phyloP scores from a whole-genome alignment of 768 basidiomycete species.

The Psilocybe cubensis region DNA sequence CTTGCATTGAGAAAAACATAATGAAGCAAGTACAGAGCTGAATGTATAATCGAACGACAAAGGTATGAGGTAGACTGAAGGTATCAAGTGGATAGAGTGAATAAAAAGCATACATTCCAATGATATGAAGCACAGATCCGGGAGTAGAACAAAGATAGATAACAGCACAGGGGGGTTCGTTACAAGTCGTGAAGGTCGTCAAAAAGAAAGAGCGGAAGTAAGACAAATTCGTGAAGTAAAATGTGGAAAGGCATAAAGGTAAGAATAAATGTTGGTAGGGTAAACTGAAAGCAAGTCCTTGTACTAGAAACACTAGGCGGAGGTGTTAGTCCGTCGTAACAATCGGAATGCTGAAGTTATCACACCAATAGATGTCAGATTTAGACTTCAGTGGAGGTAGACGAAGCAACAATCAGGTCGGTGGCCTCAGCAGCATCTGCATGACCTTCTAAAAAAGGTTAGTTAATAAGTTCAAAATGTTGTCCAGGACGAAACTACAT shows the following conservation, averaged over 20 bases:
- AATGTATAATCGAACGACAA: background rate
- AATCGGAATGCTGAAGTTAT: background rate
- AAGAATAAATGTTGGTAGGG: background rate
- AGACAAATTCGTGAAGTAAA: background rate
- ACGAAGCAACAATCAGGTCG: background rate
- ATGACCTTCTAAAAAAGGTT: background rate
- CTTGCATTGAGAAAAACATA: background rate
- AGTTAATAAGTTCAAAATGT: background rate
- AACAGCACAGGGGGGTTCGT: background rate
- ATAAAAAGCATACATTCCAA: background rate
- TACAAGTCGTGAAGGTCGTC: background rate
- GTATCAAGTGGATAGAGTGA: background rate
- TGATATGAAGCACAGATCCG: background rate
- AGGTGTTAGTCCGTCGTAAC: background rate
- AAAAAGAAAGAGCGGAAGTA: background rate
- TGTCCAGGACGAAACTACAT: background rate
- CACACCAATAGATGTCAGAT: background rate
- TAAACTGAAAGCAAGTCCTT: background rate
- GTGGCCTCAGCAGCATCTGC: background rate
- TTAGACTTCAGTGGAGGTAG: background rate
- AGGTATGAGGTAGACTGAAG: constrained; percentile 1
- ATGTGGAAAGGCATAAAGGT: background rate
- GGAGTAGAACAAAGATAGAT: background rate
- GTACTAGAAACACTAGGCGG: background rate
- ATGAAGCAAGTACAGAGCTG: background rate